Base-by-base conservation (phyloP, 2,329 filamentous ascomycete genomes). In the Pyricularia grisea region DNA sequence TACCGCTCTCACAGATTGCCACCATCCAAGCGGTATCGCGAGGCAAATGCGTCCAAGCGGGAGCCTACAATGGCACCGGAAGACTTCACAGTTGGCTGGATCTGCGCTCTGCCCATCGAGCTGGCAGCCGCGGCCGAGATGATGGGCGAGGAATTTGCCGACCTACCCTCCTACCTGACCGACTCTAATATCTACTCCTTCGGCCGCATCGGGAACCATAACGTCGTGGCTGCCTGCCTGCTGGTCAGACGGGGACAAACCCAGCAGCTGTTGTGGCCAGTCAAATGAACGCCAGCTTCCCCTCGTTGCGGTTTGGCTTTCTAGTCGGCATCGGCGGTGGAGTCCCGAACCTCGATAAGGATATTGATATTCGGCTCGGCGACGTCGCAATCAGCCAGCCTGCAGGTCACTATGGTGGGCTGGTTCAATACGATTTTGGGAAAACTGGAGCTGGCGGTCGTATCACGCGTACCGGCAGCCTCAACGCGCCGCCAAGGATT, bases 301-400 rank as follows among this genome's bases (percentile, higher is more conserved):
- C 73, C 0, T 74, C 74, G 3, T 65, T 80, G 5, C 69, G 72
- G 20, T 69, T 78, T 10, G 74, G 74, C 1, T 61, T 79, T 5
- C 73, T 80, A 70, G 77, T 79, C 2, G 78, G 78, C 30, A 75
- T 79, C 4, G 78, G 74, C 0, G 78, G 78, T 5, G 79, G 78
- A 6, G 77, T 74, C 0, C 79, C 79, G 70, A 81, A 71, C 65
- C 0, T 1, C 2, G 71, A 74, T 7, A 71, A 77, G 28, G 78
- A 81, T 23, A 75, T 81, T 0, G 75, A 78, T 6, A 74, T 78
- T 0, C 75, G 79, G 7, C 74, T 78, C 0, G 76, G 77, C 11
- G 75, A 78, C 64, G 67, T 78, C 27, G 76, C 77, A 0, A 75
- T 80, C 4, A 74, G 75, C 61, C 65, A 68, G 9, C 70, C 74